Percentiles rank a stretch among this genome's conserved stretches.
Evolutionary conservation across 306 rosid genomes (phyloP).

Genomic region (Astragalus glycyphyllos): DNA sequence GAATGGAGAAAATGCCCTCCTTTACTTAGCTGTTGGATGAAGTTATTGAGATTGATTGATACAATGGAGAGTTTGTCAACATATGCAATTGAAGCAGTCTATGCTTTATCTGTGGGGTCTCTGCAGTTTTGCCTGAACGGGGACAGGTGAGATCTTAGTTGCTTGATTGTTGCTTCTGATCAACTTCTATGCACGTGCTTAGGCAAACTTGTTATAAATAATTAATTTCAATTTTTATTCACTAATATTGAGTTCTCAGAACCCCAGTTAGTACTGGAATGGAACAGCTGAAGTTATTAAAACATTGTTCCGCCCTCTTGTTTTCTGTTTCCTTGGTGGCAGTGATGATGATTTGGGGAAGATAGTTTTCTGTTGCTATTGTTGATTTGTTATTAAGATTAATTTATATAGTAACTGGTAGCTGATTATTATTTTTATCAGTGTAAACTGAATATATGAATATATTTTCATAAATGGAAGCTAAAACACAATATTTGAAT

Average conservation of each 20-base stretch:
- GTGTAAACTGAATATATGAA: neutral
- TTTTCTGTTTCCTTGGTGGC: neutral
- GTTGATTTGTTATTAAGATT: conserved; percentile 4
- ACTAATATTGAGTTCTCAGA: conserved; percentile 21
- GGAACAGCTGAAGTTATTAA: conserved; percentile 12
- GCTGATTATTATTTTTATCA: neutral
- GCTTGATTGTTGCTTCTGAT: conserved; percentile 32
- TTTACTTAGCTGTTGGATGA: conserved; percentile 73
- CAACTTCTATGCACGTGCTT: conserved; percentile 26
- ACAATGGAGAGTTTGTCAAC: conserved; percentile 61
- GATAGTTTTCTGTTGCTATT: neutral
- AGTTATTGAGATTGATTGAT: conserved; percentile 70
- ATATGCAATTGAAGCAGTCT: conserved; percentile 63
- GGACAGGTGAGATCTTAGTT: conserved; percentile 63
- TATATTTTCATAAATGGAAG: neutral
- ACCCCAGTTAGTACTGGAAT: neutral
- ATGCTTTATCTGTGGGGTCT: conserved; percentile 70
- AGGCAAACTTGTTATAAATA: neutral
- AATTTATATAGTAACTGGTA: conserved; percentile 14
- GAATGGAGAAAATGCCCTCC: conserved; percentile 84
- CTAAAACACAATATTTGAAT: neutral
- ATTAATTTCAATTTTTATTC: conserved; percentile 3
- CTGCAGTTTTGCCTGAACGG: conserved; percentile 73
- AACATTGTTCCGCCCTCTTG: neutral
- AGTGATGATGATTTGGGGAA: neutral